phyloP scores from a whole-genome alignment of 164 flowering plant species.

The Kalanchoe fedtschenkoi region DNA sequence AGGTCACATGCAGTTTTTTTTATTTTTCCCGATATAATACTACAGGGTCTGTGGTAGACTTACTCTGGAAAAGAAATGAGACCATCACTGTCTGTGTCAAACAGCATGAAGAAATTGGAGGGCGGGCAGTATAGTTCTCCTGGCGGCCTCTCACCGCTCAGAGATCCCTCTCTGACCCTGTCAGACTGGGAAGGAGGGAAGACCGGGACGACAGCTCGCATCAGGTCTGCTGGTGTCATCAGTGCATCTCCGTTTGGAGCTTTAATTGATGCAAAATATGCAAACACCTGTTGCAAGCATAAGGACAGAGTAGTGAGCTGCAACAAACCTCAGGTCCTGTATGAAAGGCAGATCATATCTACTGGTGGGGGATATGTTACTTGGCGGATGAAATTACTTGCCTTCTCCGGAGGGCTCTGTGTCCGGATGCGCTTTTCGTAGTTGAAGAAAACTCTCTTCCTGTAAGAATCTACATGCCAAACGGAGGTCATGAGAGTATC shows the following conservation, averaged over 20 bases:
- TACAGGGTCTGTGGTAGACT: slow-evolving; percentile 11
- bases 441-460: slow-evolving; percentile 77
- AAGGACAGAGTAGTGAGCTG: not conserved
- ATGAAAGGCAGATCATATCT: not conserved
- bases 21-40: not conserved
- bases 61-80: slow-evolving; percentile 79
- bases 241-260: slow-evolving; percentile 44
- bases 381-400: slow-evolving; percentile 10
- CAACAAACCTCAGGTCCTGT: not conserved
- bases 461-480: slow-evolving; percentile 48
- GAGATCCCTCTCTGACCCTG: slow-evolving; percentile 54
- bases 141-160: slow-evolving; percentile 56
- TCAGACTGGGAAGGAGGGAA: slow-evolving; percentile 77
- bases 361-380: too few species aligned
- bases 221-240: slow-evolving; percentile 86
- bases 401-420: slow-evolving; percentile 87
- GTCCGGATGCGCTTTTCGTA: slow-evolving; percentile 73
- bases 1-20: not conserved
- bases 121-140: slow-evolving; percentile 52
- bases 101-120: slow-evolving; percentile 75
- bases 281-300: slow-evolving; percentile 47
- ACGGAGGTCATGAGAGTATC: not conserved
- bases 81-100: slow-evolving; percentile 75
- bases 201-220: slow-evolving; percentile 88
- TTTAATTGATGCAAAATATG: slow-evolving; percentile 64